Conservation (phyloP, 805 yeast genomes). For the Kregervanrija fluxuum region DNA sequence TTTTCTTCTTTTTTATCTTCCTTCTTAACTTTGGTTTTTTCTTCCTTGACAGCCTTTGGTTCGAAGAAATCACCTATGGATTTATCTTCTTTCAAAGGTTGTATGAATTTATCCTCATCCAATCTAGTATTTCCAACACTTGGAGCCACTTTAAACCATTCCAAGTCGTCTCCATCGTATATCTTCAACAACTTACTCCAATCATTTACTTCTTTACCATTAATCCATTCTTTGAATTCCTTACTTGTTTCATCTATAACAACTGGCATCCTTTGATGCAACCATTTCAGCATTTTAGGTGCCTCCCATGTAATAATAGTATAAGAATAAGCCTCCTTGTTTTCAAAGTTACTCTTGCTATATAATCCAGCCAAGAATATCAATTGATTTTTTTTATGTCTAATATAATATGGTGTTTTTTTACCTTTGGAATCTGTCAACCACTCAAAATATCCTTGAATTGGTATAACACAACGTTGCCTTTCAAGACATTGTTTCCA, state of each 20-base stretch:
- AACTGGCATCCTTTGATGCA: slow-evolving; percentile 77
- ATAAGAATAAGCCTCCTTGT: slow-evolving; percentile 37
- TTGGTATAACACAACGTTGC: slow-evolving; percentile 67
- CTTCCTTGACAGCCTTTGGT: no score
- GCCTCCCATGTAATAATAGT: slow-evolving; percentile 75
- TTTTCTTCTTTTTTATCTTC: not conserved
- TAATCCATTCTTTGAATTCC: slow-evolving; percentile 63
- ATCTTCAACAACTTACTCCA: slow-evolving; percentile 35
- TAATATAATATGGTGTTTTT: slow-evolving; percentile 62
- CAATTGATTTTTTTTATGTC: slow-evolving; percentile 42
- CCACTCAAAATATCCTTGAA: slow-evolving; percentile 90
- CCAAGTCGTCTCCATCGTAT: slow-evolving; percentile 30
- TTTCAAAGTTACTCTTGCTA: slow-evolving; percentile 18
- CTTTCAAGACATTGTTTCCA: slow-evolving; percentile 44
- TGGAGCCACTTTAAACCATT: slow-evolving; percentile 47
- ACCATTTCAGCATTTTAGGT: slow-evolving; percentile 49
- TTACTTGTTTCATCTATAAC: slow-evolving; percentile 50
- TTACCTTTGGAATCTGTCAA: slow-evolving; percentile 18
- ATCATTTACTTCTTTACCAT: slow-evolving; percentile 31
- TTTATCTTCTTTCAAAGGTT: slow-evolving; percentile 8
- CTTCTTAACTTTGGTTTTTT: not conserved
- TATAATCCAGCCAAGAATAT: slow-evolving; percentile 63
- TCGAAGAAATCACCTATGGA: no score
- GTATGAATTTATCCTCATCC: slow-evolving; percentile 37
- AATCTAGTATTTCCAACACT: slow-evolving; percentile 58